These are phyloP conservation scores for Aegilops longissima DNA, from an alignment of 176 grass and related monocot genomes.

Conservation along the genomic window DNA sequence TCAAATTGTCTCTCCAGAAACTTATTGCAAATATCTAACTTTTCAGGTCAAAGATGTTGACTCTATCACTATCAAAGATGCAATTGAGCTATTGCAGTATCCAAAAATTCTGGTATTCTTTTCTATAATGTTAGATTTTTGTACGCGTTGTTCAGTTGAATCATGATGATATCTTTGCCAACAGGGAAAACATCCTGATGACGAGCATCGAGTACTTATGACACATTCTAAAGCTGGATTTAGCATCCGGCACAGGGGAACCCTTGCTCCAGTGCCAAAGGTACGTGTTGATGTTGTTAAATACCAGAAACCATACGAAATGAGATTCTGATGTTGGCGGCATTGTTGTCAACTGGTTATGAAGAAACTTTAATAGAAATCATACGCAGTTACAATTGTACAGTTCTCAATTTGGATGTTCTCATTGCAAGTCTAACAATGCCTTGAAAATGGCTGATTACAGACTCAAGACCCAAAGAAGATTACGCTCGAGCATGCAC, in stretches of 20 bases:
- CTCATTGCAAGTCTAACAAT: conserved; percentile 28
- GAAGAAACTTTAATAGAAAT: background rate
- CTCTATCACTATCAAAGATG: conserved; percentile 73
- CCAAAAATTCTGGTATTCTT: conserved; percentile 67
- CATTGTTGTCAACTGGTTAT: background rate
- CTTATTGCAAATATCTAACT: background rate
- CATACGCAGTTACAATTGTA: background rate
- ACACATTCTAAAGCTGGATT: conserved; percentile 75
- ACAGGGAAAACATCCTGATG: conserved; percentile 85
- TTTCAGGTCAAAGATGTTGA: conserved; percentile 68
- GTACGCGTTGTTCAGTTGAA: conserved; percentile 17
- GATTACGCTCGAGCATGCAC: conserved; percentile 59
- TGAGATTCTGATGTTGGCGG: background rate
- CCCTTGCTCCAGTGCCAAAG: conserved; percentile 63
- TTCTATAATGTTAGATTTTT: conserved; percentile 18
- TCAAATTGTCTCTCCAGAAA: background rate
- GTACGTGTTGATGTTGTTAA: conserved; percentile 35
- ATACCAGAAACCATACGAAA: background rate
- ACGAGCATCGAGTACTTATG: conserved; percentile 60
- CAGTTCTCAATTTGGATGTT: background rate
- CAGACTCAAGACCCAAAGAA: conserved; percentile 58
- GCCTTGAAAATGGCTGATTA: conserved; percentile 36
- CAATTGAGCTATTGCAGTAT: conserved; percentile 86
- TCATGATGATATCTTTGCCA: conserved; percentile 23
- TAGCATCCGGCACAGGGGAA: conserved; percentile 58